Percentiles rank a stretch among this genome's conserved stretches.
These are phyloP conservation scores for Wallacemonas rigidus DNA, from an alignment of 208 protist species.

Conservation along the genomic window DNA sequence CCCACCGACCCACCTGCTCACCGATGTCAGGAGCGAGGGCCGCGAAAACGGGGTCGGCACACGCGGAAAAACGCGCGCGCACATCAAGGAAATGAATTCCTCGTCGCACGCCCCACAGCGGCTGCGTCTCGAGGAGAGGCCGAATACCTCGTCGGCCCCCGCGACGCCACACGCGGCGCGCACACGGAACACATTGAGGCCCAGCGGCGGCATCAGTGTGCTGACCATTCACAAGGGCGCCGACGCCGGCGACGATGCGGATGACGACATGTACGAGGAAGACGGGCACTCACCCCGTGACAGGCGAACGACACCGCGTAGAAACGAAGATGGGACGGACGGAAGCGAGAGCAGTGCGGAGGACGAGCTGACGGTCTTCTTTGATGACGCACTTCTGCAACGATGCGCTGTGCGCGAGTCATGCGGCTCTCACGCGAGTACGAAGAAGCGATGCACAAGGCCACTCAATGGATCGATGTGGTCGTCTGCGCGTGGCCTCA, in stretches of 20 bases:
- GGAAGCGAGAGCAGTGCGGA: background rate
- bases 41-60: no score
- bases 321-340: no score
- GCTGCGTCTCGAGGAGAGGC: no score
- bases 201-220: constrained; percentile 5
- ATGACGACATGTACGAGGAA: background rate
- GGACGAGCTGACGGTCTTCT: background rate
- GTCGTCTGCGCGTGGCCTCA: no score
- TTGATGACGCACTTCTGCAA: background rate
- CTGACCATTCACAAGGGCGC: constrained; percentile 13
- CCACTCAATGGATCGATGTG: no score
- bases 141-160: background rate
- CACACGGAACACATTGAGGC: background rate
- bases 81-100: no score
- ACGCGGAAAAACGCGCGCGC: no score
- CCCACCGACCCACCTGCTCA: no score
- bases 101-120: no score
- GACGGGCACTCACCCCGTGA: background rate
- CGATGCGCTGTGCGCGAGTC: background rate
- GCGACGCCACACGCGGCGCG: background rate
- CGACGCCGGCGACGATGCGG: background rate
- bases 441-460: no score
- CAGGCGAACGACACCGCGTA: no score
- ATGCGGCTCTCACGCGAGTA: background rate
- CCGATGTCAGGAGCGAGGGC: no score